Evolutionary conservation across 345 rosid genomes (phyloP).

Genomic region (Syzygium oleosum): DNA sequence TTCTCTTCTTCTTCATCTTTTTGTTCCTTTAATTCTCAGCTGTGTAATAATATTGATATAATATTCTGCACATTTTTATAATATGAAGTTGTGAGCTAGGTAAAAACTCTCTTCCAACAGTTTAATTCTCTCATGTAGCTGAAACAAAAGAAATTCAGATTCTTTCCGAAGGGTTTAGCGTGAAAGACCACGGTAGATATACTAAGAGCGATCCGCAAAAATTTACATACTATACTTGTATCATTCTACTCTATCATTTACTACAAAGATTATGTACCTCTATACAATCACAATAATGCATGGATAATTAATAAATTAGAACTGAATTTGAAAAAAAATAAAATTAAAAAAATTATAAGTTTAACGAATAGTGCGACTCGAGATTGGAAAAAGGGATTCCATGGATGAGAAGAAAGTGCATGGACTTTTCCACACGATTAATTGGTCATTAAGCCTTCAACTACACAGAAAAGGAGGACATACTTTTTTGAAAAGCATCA

Average conservation of each 20-base stretch:
- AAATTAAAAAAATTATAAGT: too few relatives aligned
- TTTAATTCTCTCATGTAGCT: too few relatives aligned
- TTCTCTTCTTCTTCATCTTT: neutral
- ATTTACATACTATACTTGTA: neutral
- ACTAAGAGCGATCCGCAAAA: neutral
- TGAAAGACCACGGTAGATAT: neutral
- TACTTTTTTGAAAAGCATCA: too few relatives aligned
- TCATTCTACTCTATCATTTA: neutral
- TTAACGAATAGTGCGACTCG: too few relatives aligned
- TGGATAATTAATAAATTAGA: neutral
- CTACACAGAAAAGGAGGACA: too few relatives aligned
- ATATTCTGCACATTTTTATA: neutral
- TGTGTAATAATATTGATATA: neutral
- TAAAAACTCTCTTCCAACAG: too few relatives aligned
- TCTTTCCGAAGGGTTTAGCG: neutral
- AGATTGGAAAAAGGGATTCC: too few relatives aligned
- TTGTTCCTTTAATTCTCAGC: neutral
- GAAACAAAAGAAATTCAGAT: neutral
- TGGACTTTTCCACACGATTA: too few relatives aligned
- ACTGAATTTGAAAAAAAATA: neutral
- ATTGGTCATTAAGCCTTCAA: too few relatives aligned
- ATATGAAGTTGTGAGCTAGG: neutral
- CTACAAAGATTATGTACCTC: too few relatives aligned
- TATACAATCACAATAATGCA: too few relatives aligned
- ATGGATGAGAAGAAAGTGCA: too few relatives aligned